Evolutionary conservation across 2,329 filamentous ascomycete genomes (phyloP).

Genomic region (Cryphonectria carpinicola): DNA sequence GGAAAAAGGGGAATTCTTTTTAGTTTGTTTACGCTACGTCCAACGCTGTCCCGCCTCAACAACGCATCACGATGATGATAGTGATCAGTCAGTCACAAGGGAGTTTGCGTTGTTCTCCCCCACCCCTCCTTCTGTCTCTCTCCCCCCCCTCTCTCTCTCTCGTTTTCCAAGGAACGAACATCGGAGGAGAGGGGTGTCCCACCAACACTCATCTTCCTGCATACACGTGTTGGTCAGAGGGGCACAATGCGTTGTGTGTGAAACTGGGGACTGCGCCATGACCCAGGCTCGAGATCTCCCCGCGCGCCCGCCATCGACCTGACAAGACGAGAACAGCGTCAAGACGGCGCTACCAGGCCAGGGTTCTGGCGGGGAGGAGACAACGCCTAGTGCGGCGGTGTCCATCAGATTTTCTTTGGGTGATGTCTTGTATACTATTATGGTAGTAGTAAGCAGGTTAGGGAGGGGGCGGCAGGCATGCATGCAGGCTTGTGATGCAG

Average conservation of each 20-base stretch:
- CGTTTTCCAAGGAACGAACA: no score
- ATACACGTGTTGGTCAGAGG: no score
- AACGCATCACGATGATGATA: background rate
- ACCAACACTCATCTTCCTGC: no score
- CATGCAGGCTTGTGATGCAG: background rate
- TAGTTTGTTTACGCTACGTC: background rate
- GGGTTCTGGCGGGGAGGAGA: background rate
- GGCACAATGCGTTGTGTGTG: background rate
- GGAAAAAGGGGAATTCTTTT: background rate
- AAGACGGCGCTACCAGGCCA: conserved; percentile 12
- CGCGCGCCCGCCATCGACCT: conserved; percentile 18
- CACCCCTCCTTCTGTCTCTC: no score
- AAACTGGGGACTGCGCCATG: background rate
- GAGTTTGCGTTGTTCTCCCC: background rate
- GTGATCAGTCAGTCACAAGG: background rate
- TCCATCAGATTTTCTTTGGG: background rate
- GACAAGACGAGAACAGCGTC: background rate
- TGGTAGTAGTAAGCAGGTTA: background rate
- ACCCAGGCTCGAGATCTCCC: conserved; percentile 15
- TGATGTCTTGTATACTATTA: background rate
- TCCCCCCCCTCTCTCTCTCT: no score
- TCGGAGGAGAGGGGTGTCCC: no score
- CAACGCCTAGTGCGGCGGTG: background rate
- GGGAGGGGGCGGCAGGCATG: background rate
- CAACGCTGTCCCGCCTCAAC: background rate